Evolutionary conservation across 2,329 filamentous ascomycete genomes (phyloP).

Genomic region (Graphiopsis chlorocephala): DNA sequence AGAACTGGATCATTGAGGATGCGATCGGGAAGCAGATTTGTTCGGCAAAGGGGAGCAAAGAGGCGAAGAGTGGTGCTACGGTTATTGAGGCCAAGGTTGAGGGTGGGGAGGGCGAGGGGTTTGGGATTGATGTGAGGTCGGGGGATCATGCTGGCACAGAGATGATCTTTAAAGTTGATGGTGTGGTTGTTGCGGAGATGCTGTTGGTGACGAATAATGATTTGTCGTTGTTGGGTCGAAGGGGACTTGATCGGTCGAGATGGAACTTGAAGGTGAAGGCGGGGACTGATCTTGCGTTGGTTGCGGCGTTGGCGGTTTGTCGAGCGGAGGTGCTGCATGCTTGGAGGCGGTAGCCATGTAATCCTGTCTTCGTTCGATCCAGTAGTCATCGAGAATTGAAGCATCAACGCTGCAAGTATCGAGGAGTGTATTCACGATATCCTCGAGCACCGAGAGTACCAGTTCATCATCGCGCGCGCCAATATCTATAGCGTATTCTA

Average conservation of each 20-base stretch:
- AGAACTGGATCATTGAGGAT: not conserved
- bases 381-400: no score
- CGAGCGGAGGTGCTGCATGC: slow-evolving; percentile 2
- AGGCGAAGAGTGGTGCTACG: not conserved
- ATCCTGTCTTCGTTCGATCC: no score
- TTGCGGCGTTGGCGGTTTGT: not conserved
- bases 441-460: no score
- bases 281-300: not conserved
- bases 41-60: not conserved
- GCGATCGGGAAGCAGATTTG: not conserved
- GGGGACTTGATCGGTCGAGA: slow-evolving; percentile 1
- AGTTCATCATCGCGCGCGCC: no score
- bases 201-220: not conserved
- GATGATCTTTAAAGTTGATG: not conserved
- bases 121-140: not conserved
- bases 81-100: not conserved
- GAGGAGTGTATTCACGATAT: no score
- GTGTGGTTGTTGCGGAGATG: not conserved
- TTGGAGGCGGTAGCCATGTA: not conserved
- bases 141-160: not conserved
- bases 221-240: not conserved
- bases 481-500: no score
- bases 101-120: not conserved
- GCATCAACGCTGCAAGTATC: no score
- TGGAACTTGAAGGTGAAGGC: not conserved